Conservation (phyloP, 2,329 filamentous ascomycete genomes). For the Neurospora crassa region DNA sequence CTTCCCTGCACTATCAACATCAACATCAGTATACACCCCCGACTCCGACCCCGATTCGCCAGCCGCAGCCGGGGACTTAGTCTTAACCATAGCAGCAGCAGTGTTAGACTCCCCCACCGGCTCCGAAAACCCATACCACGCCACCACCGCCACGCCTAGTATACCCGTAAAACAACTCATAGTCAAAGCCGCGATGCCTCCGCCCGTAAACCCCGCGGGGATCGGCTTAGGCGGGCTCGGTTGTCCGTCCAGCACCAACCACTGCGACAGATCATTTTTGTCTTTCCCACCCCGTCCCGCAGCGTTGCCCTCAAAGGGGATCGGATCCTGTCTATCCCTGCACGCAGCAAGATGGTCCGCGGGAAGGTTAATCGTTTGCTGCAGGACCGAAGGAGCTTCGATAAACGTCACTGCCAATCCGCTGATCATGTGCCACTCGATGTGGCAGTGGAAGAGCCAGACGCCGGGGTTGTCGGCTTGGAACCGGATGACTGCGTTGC, state of each 20-base stretch:
- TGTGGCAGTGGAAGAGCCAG: constrained; percentile 72
- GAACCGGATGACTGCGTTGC: constrained; percentile 61
- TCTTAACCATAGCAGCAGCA: no score
- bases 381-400: constrained; percentile 53
- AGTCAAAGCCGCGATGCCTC: constrained; percentile 64
- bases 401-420: constrained; percentile 58
- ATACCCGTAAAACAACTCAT: constrained; percentile 63
- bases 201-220: constrained; percentile 53
- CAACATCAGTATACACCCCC: not conserved
- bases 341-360: constrained; percentile 45
- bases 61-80: not conserved
- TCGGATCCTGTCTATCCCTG: not conserved
- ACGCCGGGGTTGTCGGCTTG: constrained; percentile 58
- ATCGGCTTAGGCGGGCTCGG: constrained; percentile 29
- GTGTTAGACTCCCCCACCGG: not conserved
- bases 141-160: constrained; percentile 56
- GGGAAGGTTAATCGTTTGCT: constrained; percentile 50
- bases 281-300: constrained; percentile 7
- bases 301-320: constrained; percentile 21
- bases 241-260: constrained; percentile 20
- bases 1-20: not conserved
- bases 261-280: constrained; percentile 11
- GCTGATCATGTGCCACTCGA: constrained; percentile 65
- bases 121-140: constrained; percentile 51
- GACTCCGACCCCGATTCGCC: not conserved